Conservation (phyloP, 306 rosid genomes). For the Citrullus amarus region DNA sequence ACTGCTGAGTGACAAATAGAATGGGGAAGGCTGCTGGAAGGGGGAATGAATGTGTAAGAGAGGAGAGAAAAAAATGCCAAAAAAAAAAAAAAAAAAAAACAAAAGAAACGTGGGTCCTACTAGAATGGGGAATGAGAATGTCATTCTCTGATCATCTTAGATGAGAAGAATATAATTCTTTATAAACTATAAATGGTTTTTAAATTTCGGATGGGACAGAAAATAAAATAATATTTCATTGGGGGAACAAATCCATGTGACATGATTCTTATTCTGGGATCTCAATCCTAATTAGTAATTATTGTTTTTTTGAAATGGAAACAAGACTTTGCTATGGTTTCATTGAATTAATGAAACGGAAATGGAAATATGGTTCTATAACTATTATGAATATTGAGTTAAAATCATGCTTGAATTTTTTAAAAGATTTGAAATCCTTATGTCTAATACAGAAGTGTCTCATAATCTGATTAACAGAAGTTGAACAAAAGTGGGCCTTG, state of each 20-base stretch:
- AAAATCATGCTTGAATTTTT: background rate
- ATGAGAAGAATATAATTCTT: slow-evolving; percentile 3
- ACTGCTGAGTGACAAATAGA: background rate
- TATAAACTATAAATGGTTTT: background rate
- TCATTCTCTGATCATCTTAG: slow-evolving; percentile 1
- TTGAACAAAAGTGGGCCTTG: background rate
- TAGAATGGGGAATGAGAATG: slow-evolving; percentile 1
- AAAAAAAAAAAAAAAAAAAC: background rate
- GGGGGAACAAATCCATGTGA: background rate
- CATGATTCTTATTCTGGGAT: background rate
- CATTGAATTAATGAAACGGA: no score
- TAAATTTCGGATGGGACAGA: background rate
- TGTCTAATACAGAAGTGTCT: background rate
- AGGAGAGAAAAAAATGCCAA: background rate
- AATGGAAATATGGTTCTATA: background rate
- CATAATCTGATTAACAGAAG: background rate
- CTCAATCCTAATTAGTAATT: background rate
- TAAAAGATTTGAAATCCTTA: background rate
- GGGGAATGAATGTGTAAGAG: background rate
- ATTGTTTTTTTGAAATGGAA: no score
- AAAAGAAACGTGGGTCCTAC: background rate
- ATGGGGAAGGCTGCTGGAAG: background rate
- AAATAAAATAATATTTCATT: background rate
- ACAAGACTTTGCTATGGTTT: no score
- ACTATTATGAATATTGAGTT: background rate